Evolutionary conservation across 306 rosid genomes (phyloP), one percentile per base, ranked within the genome.

Genomic region (Corylus americana): DNA sequence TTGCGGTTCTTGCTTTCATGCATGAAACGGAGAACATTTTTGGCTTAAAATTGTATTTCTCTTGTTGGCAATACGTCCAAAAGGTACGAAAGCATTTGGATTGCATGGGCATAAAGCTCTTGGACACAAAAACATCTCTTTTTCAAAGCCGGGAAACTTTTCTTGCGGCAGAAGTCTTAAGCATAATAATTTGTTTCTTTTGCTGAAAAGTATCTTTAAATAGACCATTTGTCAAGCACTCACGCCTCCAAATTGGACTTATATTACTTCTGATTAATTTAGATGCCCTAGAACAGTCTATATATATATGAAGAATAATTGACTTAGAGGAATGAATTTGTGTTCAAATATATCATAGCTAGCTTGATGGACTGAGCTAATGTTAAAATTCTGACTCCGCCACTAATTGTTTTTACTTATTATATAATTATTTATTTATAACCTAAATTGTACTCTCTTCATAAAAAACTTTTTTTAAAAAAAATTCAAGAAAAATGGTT

Each of bases 231-330:
- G 8, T 42, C 51, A 42, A 68, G 8, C 53, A 8, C 39, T 68
- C 72, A 68, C 14, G 72, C 72, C 72, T 68, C 72, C 72, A 18
- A 39, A 42, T 68, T 68, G 31, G 72, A 68, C 72, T 12, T 68
- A 68, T 39, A 11, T 39, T 31, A 31, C 3, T 31, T 39, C 11
- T n/a, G 70, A 63, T 31, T 63, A 14, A 63, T 31, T 31, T 63
- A 31, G 53, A 42, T 68, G 9, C 47, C 27, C 31, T 0, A 4
- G 72, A 68, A 11, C 8, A 67, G 18, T 14, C 8, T 4, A 63
- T 31, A 31, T 31, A 31, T 31, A 31, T 31, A 29, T 22, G 25
- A 22, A 22, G 25, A 22, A 31, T 3, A 31, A 31, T 31, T 3
- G 35, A 31, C 35, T 1, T 31, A 31, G 35, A 31, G 2, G 35